Evolutionary conservation across 2,329 filamentous ascomycete species (phyloP).

Genomic region (Ceratocystis smalleyi): DNA sequence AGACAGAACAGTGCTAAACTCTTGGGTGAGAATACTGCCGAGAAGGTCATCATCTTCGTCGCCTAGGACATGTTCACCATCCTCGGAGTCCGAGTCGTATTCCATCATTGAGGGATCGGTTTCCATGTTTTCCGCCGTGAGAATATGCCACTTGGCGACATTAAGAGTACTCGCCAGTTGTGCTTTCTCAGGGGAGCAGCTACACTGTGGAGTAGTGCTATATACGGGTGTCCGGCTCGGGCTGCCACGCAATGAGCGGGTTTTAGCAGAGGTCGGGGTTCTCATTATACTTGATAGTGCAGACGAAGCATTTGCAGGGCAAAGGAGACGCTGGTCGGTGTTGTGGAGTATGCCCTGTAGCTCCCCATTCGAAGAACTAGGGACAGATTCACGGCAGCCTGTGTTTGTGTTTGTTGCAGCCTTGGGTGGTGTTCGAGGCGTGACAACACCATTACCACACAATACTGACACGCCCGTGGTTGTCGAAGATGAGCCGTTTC

Average conservation of each 20-base stretch:
- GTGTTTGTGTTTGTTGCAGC: neutral
- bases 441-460: neutral
- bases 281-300: conserved; percentile 10
- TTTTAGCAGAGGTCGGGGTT: conserved; percentile 10
- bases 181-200: conserved; percentile 7
- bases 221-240: conserved; percentile 10
- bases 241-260: conserved; percentile 6
- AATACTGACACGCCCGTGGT: neutral
- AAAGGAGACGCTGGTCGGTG: conserved; percentile 35
- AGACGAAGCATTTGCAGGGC: neutral
- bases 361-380: conserved; percentile 29
- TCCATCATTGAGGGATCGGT: neutral
- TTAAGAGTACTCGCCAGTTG: conserved; percentile 13
- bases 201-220: neutral
- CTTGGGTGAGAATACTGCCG: conserved; percentile 11
- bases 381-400: neutral
- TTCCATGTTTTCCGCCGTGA: conserved; percentile 11
- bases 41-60: conserved; percentile 1
- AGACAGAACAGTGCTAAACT: conserved; percentile 14
- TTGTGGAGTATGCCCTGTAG: conserved; percentile 36
- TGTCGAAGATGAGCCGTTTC: neutral
- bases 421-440: conserved; percentile 4
- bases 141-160: conserved; percentile 10
- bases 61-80: neutral
- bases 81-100: conserved; percentile 6